Evolutionary conservation across 2,329 filamentous ascomycete genomes (phyloP).

Genomic region (Fusarium caatingaense): DNA sequence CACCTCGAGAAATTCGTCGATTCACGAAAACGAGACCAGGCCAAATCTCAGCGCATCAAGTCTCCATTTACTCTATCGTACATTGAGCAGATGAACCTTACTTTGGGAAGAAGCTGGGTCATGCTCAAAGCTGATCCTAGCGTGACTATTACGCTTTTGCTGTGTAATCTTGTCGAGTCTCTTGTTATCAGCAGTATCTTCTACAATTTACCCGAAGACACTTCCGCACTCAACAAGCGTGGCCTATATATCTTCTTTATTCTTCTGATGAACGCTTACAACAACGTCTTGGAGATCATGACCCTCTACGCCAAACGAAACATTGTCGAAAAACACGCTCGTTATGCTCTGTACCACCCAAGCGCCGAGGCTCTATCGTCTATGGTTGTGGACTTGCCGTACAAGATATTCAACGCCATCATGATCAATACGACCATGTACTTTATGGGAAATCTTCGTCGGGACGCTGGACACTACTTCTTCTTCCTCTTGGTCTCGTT

Average conservation of each 20-base stretch:
- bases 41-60: slow-evolving; percentile 34
- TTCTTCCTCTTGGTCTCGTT: slow-evolving; percentile 62
- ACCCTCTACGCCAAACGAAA: slow-evolving; percentile 47
- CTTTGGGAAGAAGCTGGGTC: slow-evolving; percentile 35
- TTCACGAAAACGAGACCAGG: slow-evolving; percentile 43
- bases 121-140: slow-evolving; percentile 41
- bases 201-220: slow-evolving; percentile 30
- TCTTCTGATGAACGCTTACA: slow-evolving; percentile 42
- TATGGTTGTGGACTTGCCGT: slow-evolving; percentile 40
- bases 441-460: slow-evolving; percentile 74
- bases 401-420: slow-evolving; percentile 47
- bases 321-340: slow-evolving; percentile 51
- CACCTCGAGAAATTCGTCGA: slow-evolving; percentile 42
- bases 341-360: slow-evolving; percentile 51
- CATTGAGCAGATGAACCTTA: slow-evolving; percentile 36
- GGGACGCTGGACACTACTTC: slow-evolving; percentile 63
- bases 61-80: slow-evolving; percentile 38
- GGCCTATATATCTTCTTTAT: slow-evolving; percentile 36
- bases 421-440: slow-evolving; percentile 63
- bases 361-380: slow-evolving; percentile 44
- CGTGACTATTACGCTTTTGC: slow-evolving; percentile 34
- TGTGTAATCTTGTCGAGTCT: slow-evolving; percentile 38
- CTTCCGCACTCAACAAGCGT: slow-evolving; percentile 20
- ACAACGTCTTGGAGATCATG: slow-evolving; percentile 43
- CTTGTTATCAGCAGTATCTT: slow-evolving; percentile 42